phyloP scores from a whole-genome alignment of 352 stramenopile genomes.

The Globisporangium camurandrum region DNA sequence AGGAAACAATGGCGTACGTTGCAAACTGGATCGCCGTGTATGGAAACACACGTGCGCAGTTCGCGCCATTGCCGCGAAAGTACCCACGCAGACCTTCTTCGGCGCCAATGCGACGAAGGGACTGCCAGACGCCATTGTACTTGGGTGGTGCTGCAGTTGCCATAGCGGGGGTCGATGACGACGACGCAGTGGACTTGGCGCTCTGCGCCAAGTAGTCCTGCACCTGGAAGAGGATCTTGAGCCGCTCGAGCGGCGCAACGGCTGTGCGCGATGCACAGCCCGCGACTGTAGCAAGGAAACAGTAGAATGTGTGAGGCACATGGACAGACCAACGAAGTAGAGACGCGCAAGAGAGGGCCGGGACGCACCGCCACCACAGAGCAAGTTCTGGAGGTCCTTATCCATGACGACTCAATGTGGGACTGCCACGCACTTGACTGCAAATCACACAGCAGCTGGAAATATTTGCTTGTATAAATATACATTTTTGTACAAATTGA shows the following conservation, averaged over 20 bases:
- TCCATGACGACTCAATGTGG: no score
- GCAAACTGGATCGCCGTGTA: constrained; percentile 79
- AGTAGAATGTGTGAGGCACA: no score
- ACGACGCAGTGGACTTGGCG: constrained; percentile 14
- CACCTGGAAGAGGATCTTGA: constrained; percentile 79
- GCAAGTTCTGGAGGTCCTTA: no score
- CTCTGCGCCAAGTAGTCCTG: constrained; percentile 47
- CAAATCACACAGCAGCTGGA: no score
- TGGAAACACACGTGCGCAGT: constrained; percentile 70
- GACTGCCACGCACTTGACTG: no score
- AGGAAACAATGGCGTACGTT: constrained; percentile 13
- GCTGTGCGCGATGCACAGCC: constrained; percentile 60
- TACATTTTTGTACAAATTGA: no score
- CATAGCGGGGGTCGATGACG: background rate
- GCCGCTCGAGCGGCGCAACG: constrained; percentile 61
- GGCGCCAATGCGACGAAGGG: constrained; percentile 47
- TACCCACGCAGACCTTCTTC: constrained; percentile 59
- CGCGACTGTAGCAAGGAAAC: constrained; percentile 44
- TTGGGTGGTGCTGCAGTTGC: constrained; percentile 16
- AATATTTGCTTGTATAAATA: no score
- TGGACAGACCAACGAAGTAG: no score
- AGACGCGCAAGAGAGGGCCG: no score
- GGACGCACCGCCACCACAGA: no score
- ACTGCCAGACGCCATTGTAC: constrained; percentile 50
- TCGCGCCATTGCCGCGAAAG: constrained; percentile 77